These are phyloP conservation scores for Pseudoneurospora amorphoporcata DNA, from an alignment of 495 filamentous ascomycete genomes.

Conservation along the genomic window DNA sequence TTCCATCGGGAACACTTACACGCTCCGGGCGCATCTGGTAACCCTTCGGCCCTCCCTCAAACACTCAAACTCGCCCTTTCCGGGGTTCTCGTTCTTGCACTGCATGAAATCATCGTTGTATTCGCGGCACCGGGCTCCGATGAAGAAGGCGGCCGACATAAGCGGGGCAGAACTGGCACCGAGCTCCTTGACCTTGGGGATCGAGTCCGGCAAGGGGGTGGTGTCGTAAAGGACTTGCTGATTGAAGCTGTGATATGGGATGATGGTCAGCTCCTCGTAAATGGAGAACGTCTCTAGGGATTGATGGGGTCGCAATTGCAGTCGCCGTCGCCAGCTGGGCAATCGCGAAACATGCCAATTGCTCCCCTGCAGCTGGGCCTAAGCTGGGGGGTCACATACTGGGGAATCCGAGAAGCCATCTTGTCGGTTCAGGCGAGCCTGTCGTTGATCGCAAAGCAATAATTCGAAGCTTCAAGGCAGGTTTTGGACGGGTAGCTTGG, in stretches of 20 bases:
- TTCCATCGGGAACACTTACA: constrained; percentile 53
- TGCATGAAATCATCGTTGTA: constrained; percentile 99
- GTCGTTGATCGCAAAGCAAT: constrained; percentile 11
- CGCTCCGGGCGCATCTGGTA: constrained; percentile 88
- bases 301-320: neutral
- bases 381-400: constrained; percentile 26
- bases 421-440: constrained; percentile 25
- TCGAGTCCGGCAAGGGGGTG: constrained; percentile 81
- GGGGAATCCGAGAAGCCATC: constrained; percentile 39
- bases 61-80: constrained; percentile 86
- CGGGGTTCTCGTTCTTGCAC: constrained; percentile 86
- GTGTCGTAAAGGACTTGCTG: constrained; percentile 88
- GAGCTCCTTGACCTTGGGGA: constrained; percentile 86
- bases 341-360: constrained; percentile 13
- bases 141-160: constrained; percentile 89
- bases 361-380: neutral
- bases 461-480: neutral
- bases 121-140: constrained; percentile 83
- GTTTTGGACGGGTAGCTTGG: neutral
- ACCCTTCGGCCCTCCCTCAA: constrained; percentile 93
- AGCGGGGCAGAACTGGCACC: constrained; percentile 86
- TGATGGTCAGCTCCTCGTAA: constrained; percentile 11
- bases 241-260: constrained; percentile 60
- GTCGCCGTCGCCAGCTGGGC: neutral
- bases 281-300: neutral